phyloP scores from a whole-genome alignment of 768 basidiomycete species.

The Xerocomus spinulosus region DNA sequence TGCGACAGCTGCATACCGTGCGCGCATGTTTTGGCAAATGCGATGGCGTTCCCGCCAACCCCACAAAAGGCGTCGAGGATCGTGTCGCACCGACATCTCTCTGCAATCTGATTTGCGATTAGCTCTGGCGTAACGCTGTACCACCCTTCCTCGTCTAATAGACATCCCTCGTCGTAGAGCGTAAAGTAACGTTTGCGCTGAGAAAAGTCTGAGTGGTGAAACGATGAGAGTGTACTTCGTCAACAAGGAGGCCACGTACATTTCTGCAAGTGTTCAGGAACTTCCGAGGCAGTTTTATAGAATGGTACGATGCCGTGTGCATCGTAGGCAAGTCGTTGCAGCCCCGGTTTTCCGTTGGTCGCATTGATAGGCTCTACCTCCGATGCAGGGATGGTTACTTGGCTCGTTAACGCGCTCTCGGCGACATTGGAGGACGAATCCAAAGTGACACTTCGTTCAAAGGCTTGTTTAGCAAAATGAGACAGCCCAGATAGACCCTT shows the following conservation, averaged over 20 bases:
- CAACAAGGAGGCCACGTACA: constrained; percentile 42
- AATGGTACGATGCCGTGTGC: constrained; percentile 70
- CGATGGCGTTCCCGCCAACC: constrained; percentile 95
- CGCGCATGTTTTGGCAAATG: constrained; percentile 94
- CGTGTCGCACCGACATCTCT: constrained; percentile 80
- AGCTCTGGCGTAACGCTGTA: constrained; percentile 93
- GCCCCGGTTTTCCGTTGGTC: constrained; percentile 24
- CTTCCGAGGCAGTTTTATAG: constrained; percentile 58
- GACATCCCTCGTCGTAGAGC: constrained; percentile 72
- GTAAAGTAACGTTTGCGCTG: constrained; percentile 84
- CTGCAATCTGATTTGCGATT: constrained; percentile 90
- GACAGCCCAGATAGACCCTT: constrained; percentile 41
- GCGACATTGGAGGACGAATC: constrained; percentile 5
- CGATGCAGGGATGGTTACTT: neutral
- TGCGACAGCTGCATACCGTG: constrained; percentile 53
- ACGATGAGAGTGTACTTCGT: neutral
- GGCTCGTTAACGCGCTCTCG: constrained; percentile 1
- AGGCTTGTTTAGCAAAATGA: constrained; percentile 39
- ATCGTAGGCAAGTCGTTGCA: constrained; percentile 48
- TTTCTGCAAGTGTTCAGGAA: constrained; percentile 77
- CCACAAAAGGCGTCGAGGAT: constrained; percentile 96
- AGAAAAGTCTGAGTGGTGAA: constrained; percentile 72
- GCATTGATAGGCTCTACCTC: constrained; percentile 21
- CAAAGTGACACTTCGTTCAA: constrained; percentile 19
- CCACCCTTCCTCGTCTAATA: constrained; percentile 96